Base-by-base conservation (phyloP, 805 yeast species). In the Diddensiella caesifluorescens region DNA sequence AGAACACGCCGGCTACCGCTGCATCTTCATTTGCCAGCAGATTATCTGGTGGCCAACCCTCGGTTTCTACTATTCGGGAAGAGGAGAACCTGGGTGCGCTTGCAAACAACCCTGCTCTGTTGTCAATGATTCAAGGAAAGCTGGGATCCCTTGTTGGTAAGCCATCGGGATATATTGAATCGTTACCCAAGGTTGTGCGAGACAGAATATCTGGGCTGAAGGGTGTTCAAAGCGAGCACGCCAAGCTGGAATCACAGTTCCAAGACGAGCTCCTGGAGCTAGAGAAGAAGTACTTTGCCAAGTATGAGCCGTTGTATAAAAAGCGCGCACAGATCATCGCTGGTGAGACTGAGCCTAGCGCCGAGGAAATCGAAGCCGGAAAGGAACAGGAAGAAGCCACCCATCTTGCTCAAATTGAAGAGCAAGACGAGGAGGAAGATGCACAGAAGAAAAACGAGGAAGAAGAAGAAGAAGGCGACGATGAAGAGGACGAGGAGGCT, bases 1-100 rank as follows among this genome's bases (percentile, higher is more conserved):
- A 92, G 61, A 92, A 92, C 72, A 92, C 98, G 1, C 98, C 98
- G 12, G 85, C 97, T 3, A 79, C 90, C 26, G 84, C 82, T 27
- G 79, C 78, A 47, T 80, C 89, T 18, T 84, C 79, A 59, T 68
- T 87, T 53, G 62, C 60, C 62, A 78, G 74, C 59, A 69, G 73
- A 42, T 61, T 59, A 22, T 47, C 52, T 60, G 41, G 39, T 15
- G 39, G 63, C 64, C 55, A 53, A 49, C 62, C 71, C 28, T 51
- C 63, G 42, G 68, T 79, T 38, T 79, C 86, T 39, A 86, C 95
- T 33, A 85, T 85, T 57, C 74, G 71, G 50, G 95, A 88, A 60
- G 83, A 77, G 50, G 81, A 45, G 20, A 54, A 46, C 38, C 56
- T 62, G 47, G 52, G 50, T 33, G 80, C 74, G 50, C 63, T 86